Conservation (phyloP, 306 rosid species). For the Arachis hypogaea region DNA sequence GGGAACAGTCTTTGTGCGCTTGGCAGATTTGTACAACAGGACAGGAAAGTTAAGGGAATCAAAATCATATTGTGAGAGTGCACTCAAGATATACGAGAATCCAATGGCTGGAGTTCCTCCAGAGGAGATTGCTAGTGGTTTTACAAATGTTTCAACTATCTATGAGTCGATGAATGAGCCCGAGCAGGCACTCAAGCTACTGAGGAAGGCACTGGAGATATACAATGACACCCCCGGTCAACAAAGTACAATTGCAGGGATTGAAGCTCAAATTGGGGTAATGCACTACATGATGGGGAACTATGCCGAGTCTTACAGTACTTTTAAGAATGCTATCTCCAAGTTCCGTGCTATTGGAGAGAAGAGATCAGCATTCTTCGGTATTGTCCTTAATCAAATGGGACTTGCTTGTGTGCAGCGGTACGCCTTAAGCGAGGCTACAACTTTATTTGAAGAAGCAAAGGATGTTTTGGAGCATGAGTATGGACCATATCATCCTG, state of each 20-base stretch:
- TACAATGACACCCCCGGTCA: slow-evolving; percentile 86
- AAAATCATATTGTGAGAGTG: slow-evolving; percentile 84
- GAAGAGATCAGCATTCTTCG: slow-evolving; percentile 89
- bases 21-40: slow-evolving; percentile 82
- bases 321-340: slow-evolving; percentile 66
- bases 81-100: slow-evolving; percentile 84
- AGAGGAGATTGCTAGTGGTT: slow-evolving; percentile 93
- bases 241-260: slow-evolving; percentile 83
- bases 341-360: slow-evolving; percentile 88
- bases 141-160: slow-evolving; percentile 76
- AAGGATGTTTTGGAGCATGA: slow-evolving; percentile 73
- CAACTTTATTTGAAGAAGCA: slow-evolving; percentile 85
- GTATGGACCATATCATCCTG: slow-evolving; percentile 94
- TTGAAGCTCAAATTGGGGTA: slow-evolving; percentile 98
- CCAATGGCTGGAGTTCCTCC: slow-evolving; percentile 73
- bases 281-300: slow-evolving; percentile 81
- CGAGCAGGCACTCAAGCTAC: slow-evolving; percentile 78
- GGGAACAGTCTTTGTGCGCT: slow-evolving; percentile 75
- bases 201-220: slow-evolving; percentile 71
- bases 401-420: slow-evolving; percentile 94
- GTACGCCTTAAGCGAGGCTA: slow-evolving; percentile 73
- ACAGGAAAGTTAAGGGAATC: slow-evolving; percentile 87
- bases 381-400: slow-evolving; percentile 93
- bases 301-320: slow-evolving; percentile 75
- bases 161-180: slow-evolving; percentile 86